Evolutionary conservation across 2,329 filamentous ascomycete species (phyloP).

Genomic region (Fusarium vanettenii): DNA sequence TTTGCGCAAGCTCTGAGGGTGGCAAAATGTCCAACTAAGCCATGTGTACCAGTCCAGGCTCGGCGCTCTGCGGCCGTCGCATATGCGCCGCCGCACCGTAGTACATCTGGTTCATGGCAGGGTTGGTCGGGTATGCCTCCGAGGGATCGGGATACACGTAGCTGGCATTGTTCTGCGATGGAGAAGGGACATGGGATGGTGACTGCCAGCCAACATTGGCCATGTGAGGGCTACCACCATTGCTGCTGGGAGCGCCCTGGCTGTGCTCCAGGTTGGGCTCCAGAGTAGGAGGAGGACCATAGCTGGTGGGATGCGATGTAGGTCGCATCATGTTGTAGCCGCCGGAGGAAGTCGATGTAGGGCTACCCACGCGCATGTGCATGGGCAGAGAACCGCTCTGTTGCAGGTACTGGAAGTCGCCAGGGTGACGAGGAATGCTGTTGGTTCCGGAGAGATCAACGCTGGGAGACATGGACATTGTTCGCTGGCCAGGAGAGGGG

Average conservation of each 20-base stretch:
- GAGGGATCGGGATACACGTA: conserved; percentile 84
- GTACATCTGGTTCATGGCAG: conserved; percentile 75
- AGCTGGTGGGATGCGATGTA: conserved; percentile 87
- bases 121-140: conserved; percentile 74
- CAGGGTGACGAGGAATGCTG: conserved; percentile 72
- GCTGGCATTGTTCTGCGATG: conserved; percentile 73
- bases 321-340: conserved; percentile 69
- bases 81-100: conserved; percentile 74
- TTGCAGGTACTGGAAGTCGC: conserved; percentile 78
- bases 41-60: conserved; percentile 65
- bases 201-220: conserved; percentile 85
- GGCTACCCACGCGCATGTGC: conserved; percentile 82
- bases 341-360: conserved; percentile 74
- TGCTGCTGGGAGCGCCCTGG: conserved; percentile 74
- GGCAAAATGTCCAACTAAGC: conserved; percentile 45
- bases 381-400: conserved; percentile 82
- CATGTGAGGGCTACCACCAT: conserved; percentile 89
- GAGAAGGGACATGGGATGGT: conserved; percentile 78
- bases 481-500: conserved; percentile 84
- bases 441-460: conserved; percentile 77
- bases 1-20: conserved; percentile 19
- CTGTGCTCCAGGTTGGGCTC: conserved; percentile 87
- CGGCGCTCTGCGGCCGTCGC: conserved; percentile 79
- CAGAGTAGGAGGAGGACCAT: conserved; percentile 85
- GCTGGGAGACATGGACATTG: conserved; percentile 82